Evolutionary conservation across 345 rosid species (phyloP).

Genomic region (Crucihimalaya himalaica): DNA sequence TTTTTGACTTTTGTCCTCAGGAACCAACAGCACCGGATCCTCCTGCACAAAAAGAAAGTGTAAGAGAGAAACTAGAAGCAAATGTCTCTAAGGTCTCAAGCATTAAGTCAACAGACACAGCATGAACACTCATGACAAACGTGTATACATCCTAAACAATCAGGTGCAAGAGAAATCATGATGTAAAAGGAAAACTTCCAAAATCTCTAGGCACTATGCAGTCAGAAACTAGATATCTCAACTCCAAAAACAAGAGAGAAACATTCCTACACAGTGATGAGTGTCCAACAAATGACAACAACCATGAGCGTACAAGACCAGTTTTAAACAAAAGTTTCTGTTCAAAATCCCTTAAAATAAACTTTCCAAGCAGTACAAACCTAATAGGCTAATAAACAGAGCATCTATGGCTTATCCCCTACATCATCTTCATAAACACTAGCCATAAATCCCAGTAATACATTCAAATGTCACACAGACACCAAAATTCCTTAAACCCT

Average conservation of each 20-base stretch:
- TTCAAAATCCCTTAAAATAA: not conserved
- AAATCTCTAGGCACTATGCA: not conserved
- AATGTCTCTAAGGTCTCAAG: conserved; percentile 2
- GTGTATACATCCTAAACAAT: not conserved
- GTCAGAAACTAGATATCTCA: not conserved
- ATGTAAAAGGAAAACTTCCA: not conserved
- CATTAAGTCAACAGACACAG: conserved; percentile 6
- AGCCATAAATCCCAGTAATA: not conserved
- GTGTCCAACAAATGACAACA: not conserved
- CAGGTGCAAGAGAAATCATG: not conserved
- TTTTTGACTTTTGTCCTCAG: conserved; percentile 75
- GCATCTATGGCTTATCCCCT: not conserved
- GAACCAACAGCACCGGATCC: conserved; percentile 93
- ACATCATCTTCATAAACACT: not conserved
- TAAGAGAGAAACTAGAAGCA: conserved; percentile 20
- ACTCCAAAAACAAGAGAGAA: not conserved
- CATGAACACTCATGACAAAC: conserved; percentile 1
- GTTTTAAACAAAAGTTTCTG: not conserved
- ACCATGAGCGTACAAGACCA: not conserved
- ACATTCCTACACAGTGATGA: not conserved
- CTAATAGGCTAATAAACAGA: not conserved
- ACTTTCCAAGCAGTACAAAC: not conserved
- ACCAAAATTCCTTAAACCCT: conserved; percentile 11
- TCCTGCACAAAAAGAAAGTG: conserved; percentile 53
- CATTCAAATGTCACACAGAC: not conserved